Base-by-base conservation (phyloP, 345 rosid genomes). In the Syzygium grande region DNA sequence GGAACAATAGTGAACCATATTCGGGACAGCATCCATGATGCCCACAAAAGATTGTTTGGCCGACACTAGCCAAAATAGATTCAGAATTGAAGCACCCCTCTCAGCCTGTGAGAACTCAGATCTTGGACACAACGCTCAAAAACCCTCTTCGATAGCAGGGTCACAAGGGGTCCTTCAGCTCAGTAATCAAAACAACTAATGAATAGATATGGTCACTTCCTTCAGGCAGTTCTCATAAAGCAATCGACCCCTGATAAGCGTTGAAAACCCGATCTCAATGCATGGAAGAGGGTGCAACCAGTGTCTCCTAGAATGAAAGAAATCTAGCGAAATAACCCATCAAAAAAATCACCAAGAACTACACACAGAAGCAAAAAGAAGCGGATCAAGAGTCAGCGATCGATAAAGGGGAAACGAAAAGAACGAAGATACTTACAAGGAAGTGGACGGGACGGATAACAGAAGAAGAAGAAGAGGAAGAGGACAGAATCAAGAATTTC, bases 1-100 rank as follows among this genome's bases (percentile, higher is more conserved):
- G 85, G 95, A 95, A 90, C 96, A 96, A 86, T 96, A 96, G 78
- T 91, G 95, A 85, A 97, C 97, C 13, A 91, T 95, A 83, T 92
- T 93, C 87, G 90, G 93, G 86, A 95, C 93, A 23, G 94, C 90
- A 85, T 92, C 95, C 99, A 96, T 94, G 54, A 86, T 22, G 22
- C 14, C 14, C 49, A 10, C 25, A 38, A 73, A 73, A 73, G 49
- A 38, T 73, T 34, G 80, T 38, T 41, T 11, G 27, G 49, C 22
- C 14, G 49, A 34, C 23, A 6, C 49, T 19, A 73, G 15, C 49
- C 80, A 21, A 73, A 19, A 19, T 73, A 9, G 80, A 38, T 73
- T 73, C 80, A 38, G 80, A 73, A 73, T 73, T 41, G 49, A 73
- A 73, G 27, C 27, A 73, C 49, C 49, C 80, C 49, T 38, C 27